Conservation (phyloP, 164 flowering plant species). For the Santalum album region DNA sequence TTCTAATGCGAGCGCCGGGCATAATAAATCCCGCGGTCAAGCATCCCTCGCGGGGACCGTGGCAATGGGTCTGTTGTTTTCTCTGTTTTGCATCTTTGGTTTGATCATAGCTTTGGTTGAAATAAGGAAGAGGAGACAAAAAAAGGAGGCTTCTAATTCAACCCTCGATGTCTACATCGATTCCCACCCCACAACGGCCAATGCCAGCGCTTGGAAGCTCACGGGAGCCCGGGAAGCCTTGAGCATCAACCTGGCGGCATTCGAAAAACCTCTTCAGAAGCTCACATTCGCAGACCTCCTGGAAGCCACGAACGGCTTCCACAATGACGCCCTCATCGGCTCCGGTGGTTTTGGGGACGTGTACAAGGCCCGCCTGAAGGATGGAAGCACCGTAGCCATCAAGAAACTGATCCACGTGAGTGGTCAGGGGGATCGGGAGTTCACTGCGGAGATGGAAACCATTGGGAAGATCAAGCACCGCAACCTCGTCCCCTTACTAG, state of each 20-base stretch:
- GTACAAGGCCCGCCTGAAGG: constrained; percentile 81
- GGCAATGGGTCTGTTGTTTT: constrained; percentile 79
- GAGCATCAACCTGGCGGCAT: constrained; percentile 82
- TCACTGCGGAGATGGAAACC: constrained; percentile 99
- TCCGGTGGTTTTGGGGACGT: constrained; percentile 98
- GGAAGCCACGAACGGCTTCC: constrained; percentile 90
- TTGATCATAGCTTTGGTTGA: constrained; percentile 54
- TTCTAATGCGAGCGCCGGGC: constrained; percentile 11
- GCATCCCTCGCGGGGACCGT: constrained; percentile 81
- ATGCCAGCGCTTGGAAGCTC: constrained; percentile 50
- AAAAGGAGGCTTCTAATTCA: constrained; percentile 27
- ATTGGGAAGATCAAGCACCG: constrained; percentile 93
- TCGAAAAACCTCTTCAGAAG: constrained; percentile 86
- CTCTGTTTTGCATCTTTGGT: constrained; percentile 71
- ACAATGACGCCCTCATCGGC: constrained; percentile 72
- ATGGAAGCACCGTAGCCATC: constrained; percentile 80
- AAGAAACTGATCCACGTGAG: constrained; percentile 88
- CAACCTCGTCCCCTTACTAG: constrained; percentile 86
- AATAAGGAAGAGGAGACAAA: constrained; percentile 55
- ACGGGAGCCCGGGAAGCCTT: constrained; percentile 67
- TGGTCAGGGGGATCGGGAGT: constrained; percentile 94
- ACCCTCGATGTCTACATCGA: constrained; percentile 44
- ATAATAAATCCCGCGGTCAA: constrained; percentile 40
- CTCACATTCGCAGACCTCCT: constrained; percentile 91
- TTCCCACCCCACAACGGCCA: constrained; percentile 45